Evolutionary conservation across 768 basidiomycete species (phyloP), one percentile per base, ranked within the genome.

Genomic region (Floccularia luteovirens): DNA sequence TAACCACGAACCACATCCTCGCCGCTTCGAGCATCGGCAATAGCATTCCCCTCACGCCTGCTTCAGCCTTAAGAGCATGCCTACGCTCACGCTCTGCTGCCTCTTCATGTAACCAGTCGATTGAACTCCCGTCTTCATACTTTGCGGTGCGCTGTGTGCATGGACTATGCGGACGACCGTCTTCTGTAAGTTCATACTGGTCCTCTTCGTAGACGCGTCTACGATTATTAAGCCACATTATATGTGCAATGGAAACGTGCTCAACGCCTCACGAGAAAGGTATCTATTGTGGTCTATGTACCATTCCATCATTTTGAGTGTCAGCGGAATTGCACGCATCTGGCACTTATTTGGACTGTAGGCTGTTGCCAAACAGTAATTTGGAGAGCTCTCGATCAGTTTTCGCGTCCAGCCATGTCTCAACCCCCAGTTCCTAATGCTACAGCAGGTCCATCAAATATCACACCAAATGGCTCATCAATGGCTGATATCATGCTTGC

Each of bases 101-200:
- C 45, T 81, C 78, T 60, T 82, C 80, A 33, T 73, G 74, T 38
- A 78, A 63, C 79, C 80, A 82, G 60, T 84, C 78, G 41, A 83
- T 81, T 1, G 75, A 75, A 49, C 66, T 68, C 23, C 79, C 78
- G 34, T 83, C 79, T 41, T 63, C 55, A 50, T 83, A 81, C 47
- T 60, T 64, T 33, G 60, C 51, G 20, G 55, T 51, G 27, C 50
- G 53, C 40, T 61, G 58, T 14, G 51, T 48, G 13, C 47, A 48
- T 14, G 56, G 49, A 27, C 52, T 39, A 12, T 52, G 55, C 19
- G 72, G 49, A 20, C 50, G 56, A 2, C 72, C 70, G 39, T 64
- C 59, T 42, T 69, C 70, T 1, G 69, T 67, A 21, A 75, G 50
- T 45, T 74, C 73, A 48, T 61, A 73, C 43, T 63, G 47, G 39